Evolutionary conservation across 768 basidiomycete species (phyloP).

Genomic region (Russula dissimulans): DNA sequence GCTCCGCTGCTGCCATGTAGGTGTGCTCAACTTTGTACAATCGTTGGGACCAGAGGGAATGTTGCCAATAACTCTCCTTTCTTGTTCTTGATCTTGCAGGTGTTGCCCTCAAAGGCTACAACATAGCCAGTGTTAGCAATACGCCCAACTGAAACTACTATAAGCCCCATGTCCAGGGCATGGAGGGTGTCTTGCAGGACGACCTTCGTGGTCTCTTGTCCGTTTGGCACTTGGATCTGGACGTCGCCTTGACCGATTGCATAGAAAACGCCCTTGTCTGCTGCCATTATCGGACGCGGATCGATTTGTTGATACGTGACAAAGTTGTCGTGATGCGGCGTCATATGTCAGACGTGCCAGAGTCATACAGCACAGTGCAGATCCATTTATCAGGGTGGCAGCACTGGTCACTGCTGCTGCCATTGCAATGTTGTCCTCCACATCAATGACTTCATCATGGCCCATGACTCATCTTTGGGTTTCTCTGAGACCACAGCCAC

Average conservation of each 20-base stretch:
- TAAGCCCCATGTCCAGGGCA: conserved; percentile 12
- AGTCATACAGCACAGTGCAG: too few relatives aligned
- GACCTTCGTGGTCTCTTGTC: not conserved
- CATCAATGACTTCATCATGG: not conserved
- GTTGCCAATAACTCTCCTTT: not conserved
- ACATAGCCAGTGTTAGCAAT: not conserved
- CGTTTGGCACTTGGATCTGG: not conserved
- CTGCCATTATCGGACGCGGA: too few relatives aligned
- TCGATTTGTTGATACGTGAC: too few relatives aligned
- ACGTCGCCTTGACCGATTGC: conserved; percentile 19
- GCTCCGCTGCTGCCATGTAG: too few relatives aligned
- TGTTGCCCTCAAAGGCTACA: too few relatives aligned
- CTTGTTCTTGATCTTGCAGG: not conserved
- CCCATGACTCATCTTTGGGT: too few relatives aligned
- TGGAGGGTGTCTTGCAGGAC: conserved; percentile 16
- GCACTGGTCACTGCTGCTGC: too few relatives aligned
- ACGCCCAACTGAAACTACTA: conserved; percentile 11
- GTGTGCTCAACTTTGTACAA: not conserved
- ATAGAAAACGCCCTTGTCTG: too few relatives aligned
- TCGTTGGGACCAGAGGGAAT: not conserved
- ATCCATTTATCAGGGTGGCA: conserved; percentile 7
- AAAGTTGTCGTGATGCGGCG: too few relatives aligned
- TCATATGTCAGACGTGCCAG: too few relatives aligned
- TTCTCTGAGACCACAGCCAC: too few relatives aligned
- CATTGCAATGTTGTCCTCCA: not conserved